Percentiles rank a stretch among this genome's conserved stretches.
Conservation (phyloP, 176 grass and related monocot species). For the Juncus effusus region DNA sequence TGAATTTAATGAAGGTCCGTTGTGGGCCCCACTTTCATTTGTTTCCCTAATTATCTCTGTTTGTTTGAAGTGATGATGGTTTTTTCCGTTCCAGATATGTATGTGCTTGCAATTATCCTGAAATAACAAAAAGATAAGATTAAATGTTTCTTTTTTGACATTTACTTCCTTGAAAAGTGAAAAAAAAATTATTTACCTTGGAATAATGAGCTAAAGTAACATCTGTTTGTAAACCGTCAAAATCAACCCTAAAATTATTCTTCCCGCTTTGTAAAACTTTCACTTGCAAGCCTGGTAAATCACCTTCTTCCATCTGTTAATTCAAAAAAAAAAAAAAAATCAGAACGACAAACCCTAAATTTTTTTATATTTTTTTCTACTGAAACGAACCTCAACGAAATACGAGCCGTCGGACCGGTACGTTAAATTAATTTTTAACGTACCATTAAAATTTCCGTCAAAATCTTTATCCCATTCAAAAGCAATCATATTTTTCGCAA, state of each 20-base stretch:
- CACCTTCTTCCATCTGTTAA: conserved; percentile 62
- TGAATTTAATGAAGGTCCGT: conserved; percentile 41
- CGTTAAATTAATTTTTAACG: conserved; percentile 64
- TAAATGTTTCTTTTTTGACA: not conserved
- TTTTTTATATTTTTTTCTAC: no score
- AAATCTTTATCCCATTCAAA: conserved; percentile 72
- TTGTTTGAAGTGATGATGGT: conserved; percentile 82
- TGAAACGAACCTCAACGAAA: conserved; percentile 51
- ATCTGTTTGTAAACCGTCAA: conserved; percentile 66
- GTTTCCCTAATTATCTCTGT: conserved; percentile 40
- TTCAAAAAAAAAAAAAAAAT: conserved; percentile 12
- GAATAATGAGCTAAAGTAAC: conserved; percentile 71
- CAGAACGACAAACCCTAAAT: not conserved
- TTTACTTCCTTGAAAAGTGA: no score
- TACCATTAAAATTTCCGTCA: conserved; percentile 42
- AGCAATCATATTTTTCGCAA: conserved; percentile 48
- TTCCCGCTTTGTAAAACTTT: conserved; percentile 57
- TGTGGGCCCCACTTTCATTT: conserved; percentile 47
- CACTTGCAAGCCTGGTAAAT: conserved; percentile 58
- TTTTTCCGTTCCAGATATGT: conserved; percentile 85
- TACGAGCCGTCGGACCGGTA: conserved; percentile 72
- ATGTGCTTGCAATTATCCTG: conserved; percentile 71
- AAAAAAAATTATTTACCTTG: conserved; percentile 42
- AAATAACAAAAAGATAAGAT: not conserved
- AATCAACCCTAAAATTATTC: conserved; percentile 62